Conservation (phyloP, 208 protist genomes). For the Vickermania spadyakhi region DNA sequence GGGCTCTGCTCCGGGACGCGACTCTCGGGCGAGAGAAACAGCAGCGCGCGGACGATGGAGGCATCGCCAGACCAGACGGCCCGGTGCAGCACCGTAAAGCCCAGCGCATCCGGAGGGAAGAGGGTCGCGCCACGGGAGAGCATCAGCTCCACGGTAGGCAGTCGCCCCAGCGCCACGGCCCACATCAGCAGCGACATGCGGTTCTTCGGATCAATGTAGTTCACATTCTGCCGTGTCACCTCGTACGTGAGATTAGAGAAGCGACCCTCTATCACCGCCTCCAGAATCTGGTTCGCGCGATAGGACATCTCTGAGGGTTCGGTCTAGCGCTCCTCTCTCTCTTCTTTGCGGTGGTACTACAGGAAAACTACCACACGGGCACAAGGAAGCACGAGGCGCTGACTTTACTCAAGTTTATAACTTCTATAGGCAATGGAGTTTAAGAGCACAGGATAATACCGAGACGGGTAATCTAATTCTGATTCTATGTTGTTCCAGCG, state of each 20-base stretch:
- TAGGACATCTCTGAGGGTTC: constrained; percentile 9
- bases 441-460: no score
- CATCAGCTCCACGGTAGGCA: constrained; percentile 40
- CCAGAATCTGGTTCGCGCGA: constrained; percentile 15
- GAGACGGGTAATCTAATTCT: no score
- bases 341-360: no score
- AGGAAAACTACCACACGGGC: no score
- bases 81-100: constrained; percentile 67
- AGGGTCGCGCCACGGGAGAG: constrained; percentile 50
- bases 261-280: constrained; percentile 40
- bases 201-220: constrained; percentile 55
- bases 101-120: constrained; percentile 33
- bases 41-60: constrained; percentile 33
- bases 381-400: no score
- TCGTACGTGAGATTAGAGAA: constrained; percentile 20
- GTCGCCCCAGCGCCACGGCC: constrained; percentile 39
- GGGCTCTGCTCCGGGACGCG: neutral
- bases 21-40: constrained; percentile 28
- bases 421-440: no score
- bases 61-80: constrained; percentile 70
- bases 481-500: no score
- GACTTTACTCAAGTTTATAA: no score
- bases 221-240: constrained; percentile 63
- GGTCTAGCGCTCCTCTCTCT: no score
- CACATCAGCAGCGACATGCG: constrained; percentile 61